phyloP scores from a whole-genome alignment of 1,284 basidiomycete species.

The Afroboletus lepidellus region DNA sequence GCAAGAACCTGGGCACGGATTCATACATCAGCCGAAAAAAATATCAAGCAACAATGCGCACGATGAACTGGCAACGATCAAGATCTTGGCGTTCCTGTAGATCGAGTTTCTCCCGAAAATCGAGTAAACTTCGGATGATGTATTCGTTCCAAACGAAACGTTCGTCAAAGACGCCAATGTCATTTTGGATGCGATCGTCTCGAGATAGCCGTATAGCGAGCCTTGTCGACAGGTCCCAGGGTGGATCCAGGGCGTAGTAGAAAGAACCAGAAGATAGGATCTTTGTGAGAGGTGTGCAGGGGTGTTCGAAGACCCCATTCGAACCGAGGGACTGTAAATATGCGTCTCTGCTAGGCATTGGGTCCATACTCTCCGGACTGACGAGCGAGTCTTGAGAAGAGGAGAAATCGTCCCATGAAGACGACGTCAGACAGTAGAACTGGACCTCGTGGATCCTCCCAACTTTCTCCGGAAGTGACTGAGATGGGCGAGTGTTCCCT shows the following conservation, averaged over 20 bases:
- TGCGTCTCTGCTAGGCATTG: constrained; percentile 45
- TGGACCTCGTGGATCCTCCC: constrained; percentile 76
- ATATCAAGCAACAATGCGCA: constrained; percentile 41
- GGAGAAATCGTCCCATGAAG: constrained; percentile 67
- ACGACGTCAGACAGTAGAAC: constrained; percentile 72
- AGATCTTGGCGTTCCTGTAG: constrained; percentile 64
- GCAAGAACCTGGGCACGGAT: constrained; percentile 64
- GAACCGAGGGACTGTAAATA: constrained; percentile 43
- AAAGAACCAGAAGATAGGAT: constrained; percentile 91
- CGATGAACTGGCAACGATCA: constrained; percentile 79
- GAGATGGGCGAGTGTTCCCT: constrained; percentile 72
- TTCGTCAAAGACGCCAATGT: constrained; percentile 71
- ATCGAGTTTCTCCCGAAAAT: constrained; percentile 78
- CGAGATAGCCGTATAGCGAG: constrained; percentile 65
- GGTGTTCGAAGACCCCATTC: constrained; percentile 74
- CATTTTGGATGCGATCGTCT: constrained; percentile 46
- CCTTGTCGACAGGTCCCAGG: constrained; percentile 88
- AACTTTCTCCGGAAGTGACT: constrained; percentile 56
- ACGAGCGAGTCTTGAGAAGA: constrained; percentile 48
- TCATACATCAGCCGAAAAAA: constrained; percentile 29
- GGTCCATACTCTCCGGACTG: constrained; percentile 53
- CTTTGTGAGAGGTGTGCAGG: constrained; percentile 87
- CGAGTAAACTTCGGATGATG: constrained; percentile 75
- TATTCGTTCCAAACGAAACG: constrained; percentile 89
- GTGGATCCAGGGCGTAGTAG: constrained; percentile 82